Conservation (phyloP, 164 flowering plant genomes). For the Piper longum region DNA sequence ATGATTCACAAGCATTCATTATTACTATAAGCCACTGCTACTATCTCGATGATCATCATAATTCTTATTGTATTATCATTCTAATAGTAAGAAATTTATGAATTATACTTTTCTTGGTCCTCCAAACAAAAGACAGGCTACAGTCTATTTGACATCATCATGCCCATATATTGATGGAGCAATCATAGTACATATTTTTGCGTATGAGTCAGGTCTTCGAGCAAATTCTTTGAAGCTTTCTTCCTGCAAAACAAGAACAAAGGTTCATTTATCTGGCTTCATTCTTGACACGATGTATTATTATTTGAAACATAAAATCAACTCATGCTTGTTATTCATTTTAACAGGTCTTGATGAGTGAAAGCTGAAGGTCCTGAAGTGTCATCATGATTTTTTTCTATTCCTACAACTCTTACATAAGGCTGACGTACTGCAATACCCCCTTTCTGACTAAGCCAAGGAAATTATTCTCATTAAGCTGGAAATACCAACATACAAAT, state of each 20-base stretch:
- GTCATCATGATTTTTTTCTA: slow-evolving; percentile 73
- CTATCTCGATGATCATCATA: too few relatives aligned
- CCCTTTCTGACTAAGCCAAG: slow-evolving; percentile 58
- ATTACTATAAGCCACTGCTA: too few relatives aligned
- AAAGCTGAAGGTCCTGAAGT: slow-evolving; percentile 61
- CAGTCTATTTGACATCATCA: slow-evolving; percentile 84
- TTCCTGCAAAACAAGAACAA: slow-evolving; percentile 26
- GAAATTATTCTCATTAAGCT: neutral
- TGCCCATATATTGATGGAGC: slow-evolving; percentile 98
- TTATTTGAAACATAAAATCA: neutral
- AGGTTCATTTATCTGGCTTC: too few relatives aligned
- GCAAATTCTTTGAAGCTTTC: slow-evolving; percentile 91
- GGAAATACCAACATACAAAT: neutral
- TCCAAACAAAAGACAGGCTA: slow-evolving; percentile 94
- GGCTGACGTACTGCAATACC: slow-evolving; percentile 98
- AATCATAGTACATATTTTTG: slow-evolving; percentile 70
- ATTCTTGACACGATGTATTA: too few relatives aligned
- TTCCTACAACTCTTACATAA: slow-evolving; percentile 90
- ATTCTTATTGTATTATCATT: too few relatives aligned
- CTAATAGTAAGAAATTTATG: neutral
- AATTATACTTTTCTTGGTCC: slow-evolving; percentile 84
- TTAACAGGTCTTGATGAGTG: slow-evolving; percentile 34
- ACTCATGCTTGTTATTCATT: neutral
- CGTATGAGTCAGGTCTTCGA: slow-evolving; percentile 46
- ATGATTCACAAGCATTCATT: too few relatives aligned